Evolutionary conservation across 306 rosid species (phyloP), one percentile per base, ranked within the genome.

Genomic region (Cyclanthera cordifolia): DNA sequence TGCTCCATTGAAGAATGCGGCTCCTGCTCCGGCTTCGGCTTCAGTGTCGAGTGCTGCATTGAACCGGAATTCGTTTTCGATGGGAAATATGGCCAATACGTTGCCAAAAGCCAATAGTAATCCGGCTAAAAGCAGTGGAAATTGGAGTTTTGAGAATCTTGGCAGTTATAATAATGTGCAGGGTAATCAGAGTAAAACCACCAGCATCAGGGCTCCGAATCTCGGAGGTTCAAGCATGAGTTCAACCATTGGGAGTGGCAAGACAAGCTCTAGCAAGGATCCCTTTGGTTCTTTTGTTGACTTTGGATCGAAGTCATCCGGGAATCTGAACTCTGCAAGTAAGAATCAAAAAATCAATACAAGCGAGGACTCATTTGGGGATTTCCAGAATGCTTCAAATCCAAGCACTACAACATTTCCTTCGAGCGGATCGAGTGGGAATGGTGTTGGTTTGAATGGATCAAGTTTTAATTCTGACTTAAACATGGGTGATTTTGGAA

Each of bases 211-310:
- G 70, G 71, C 57, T 78, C 27, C 79, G 16, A 80, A 85, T 74
- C 66, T 84, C 1, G 94, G 98, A 32, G 93, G 93, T 72, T 73
- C 92, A 21, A 78, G 48, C 47, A 78, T 74, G 81, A 55, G 74
- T 32, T 58, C 59, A n/a, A 9, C 58, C 24, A 10, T 10, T n/a
- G 69, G 75, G n/a, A 48, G 68, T 61, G 61, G 49, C 14, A 90
- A 86, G 60, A 73, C 74, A 50, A 75, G 77, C 79, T 80, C 85
- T 51, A 84, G 53, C 54, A 81, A 80, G 24, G 99, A 94, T 76
- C 99, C 96, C 7, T 94, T 94, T 82, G 88, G 85, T 76, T 88
- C 95, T 72, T 84, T 94, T 79, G 74, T 80, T 72, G 86, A 91
- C 76, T 79, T 94, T 73, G 90, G 91, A 67, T 76, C 90, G 27